Conservation (phyloP, 2,329 filamentous ascomycete species). For the Venturia aucupariae region DNA sequence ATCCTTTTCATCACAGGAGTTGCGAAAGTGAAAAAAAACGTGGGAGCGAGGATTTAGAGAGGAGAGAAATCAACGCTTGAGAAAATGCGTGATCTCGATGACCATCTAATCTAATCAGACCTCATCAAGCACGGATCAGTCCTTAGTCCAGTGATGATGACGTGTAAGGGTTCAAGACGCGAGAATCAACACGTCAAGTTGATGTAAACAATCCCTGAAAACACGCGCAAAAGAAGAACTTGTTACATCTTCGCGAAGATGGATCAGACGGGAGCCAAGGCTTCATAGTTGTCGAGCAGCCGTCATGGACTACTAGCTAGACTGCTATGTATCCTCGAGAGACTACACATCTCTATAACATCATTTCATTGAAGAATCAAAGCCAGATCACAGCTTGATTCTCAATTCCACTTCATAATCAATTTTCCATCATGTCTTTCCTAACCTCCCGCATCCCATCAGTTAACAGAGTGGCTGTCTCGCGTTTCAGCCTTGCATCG, state of each 20-base stretch:
- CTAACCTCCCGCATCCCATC: background rate
- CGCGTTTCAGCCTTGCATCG: background rate
- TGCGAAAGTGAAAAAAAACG: too few relatives aligned
- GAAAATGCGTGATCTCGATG: too few relatives aligned
- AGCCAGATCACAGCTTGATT: too few relatives aligned
- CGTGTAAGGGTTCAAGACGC: background rate
- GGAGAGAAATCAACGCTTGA: too few relatives aligned
- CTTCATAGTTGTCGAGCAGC: background rate
- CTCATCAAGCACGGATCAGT: background rate
- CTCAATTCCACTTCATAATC: too few relatives aligned
- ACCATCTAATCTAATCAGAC: background rate
- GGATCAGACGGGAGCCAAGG: background rate
- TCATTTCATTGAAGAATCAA: too few relatives aligned
- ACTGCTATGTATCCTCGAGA: background rate
- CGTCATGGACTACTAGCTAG: background rate
- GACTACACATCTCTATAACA: background rate
- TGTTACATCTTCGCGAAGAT: background rate
- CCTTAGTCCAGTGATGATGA: background rate
- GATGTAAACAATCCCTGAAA: background rate
- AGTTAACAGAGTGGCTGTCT: background rate
- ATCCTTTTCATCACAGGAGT: too few relatives aligned
- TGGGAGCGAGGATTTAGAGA: too few relatives aligned
- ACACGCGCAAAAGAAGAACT: too few relatives aligned
- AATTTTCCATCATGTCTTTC: background rate
- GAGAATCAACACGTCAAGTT: conserved; percentile 1